A percentile compares a stretch with the other conserved stretches of the same genome.
Evolutionary conservation across 768 basidiomycete species (phyloP).

Genomic region (Suillus sp.): DNA sequence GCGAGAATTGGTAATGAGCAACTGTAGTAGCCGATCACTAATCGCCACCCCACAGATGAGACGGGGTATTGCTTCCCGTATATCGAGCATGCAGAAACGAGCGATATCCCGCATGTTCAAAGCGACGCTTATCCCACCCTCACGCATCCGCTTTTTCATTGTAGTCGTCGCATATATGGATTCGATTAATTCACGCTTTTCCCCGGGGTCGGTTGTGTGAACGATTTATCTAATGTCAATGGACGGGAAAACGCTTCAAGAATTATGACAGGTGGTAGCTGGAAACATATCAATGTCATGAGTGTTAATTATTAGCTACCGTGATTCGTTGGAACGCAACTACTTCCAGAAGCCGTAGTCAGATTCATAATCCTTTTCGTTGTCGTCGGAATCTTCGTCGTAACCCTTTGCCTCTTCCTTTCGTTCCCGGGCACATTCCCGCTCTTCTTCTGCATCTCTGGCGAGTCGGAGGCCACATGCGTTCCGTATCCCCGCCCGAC

Average conservation of each 20-base stretch:
- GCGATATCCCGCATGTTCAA: too few relatives aligned
- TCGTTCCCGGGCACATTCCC: not conserved
- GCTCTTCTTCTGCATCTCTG: constrained; percentile 5
- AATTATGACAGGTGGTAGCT: not conserved
- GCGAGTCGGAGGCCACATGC: constrained; percentile 21
- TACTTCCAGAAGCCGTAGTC: not conserved
- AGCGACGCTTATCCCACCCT: too few relatives aligned
- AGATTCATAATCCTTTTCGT: not conserved
- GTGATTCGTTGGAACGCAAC: not conserved
- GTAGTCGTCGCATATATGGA: too few relatives aligned
- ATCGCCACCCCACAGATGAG: too few relatives aligned
- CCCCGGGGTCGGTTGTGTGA: too few relatives aligned
- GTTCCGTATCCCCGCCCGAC: constrained; percentile 14
- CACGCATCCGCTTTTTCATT: too few relatives aligned
- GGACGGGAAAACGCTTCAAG: not conserved
- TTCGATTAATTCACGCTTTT: too few relatives aligned
- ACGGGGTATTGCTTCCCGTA: too few relatives aligned
- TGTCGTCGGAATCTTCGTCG: not conserved
- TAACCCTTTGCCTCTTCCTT: not conserved
- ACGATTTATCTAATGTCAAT: not conserved
- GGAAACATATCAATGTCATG: not conserved
- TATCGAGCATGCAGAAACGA: too few relatives aligned
- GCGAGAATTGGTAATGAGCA: too few relatives aligned
- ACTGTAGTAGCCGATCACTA: too few relatives aligned
- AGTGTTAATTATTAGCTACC: not conserved